Base-by-base conservation (phyloP, 2,329 filamentous ascomycete species). In the Claviceps monticola region DNA sequence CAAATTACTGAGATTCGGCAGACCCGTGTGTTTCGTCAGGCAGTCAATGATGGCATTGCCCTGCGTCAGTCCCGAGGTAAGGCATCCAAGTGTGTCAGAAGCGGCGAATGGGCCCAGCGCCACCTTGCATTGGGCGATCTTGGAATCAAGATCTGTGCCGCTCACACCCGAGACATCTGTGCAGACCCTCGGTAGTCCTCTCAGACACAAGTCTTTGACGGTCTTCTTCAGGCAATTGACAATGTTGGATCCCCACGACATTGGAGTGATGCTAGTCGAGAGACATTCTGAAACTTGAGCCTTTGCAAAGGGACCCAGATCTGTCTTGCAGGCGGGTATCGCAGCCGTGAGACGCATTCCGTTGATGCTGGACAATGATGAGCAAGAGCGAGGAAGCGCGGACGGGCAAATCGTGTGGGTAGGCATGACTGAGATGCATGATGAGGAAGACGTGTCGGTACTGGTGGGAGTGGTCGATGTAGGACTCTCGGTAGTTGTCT, bases 41-140 rank as follows among this genome's bases (percentile, higher is more conserved):
- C 53, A 54, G 17, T 3, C n/a, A 23, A 54, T 34, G 16, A 54
- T 41, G n/a, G 45, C 34, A 8, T 53, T 48, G n/a, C 53, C 53
- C 13, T 17, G 7, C 17, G 13, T 29, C 4, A 23, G 14, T 2
- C 39, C 23, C 5, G 42, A 26, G 2, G 2, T 29, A 7, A 54
- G n/a, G 39, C 53, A 54, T 6, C 43, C n/a, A 16, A 19, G 8
- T 5, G 46, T 19, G 1, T 4, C 7, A 16, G 14, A 21, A 19
- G 46, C 34, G n/a, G 39, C 48, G 13, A 54, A 54, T 17, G 53
- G 53, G 13, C 53, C 53, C 38, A 54, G 48, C 21, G 26, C 6
- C 45, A 37, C 9, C 29, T 19, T 39, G 39, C 53, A 54, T 13
- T 5, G 1, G 4, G 34, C 38, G 16, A 42, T 11, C 7, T 46